Percentiles rank a stretch among this genome's conserved stretches.
phyloP scores from a whole-genome alignment of 1,284 basidiomycete species.

The Cryptococcus sp. region DNA sequence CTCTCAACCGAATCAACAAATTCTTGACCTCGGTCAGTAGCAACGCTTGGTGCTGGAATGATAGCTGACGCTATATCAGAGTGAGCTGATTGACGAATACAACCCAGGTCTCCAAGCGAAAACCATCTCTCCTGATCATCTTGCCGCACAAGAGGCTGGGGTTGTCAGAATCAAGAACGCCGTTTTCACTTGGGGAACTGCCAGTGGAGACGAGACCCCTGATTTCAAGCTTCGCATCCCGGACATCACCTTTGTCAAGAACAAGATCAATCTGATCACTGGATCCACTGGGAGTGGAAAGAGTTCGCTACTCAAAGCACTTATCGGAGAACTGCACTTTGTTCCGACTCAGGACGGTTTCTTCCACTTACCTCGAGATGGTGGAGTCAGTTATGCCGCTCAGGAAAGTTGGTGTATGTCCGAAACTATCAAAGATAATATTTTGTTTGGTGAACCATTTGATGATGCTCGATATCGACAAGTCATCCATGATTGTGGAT shows the following conservation, averaged over 20 bases:
- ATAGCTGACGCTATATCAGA: conserved; percentile 35
- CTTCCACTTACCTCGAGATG: conserved; percentile 61
- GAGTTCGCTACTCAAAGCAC: conserved; percentile 44
- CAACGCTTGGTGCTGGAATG: not conserved
- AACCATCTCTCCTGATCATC: conserved; percentile 20
- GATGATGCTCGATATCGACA: conserved; percentile 54
- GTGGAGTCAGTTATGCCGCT: conserved; percentile 67
- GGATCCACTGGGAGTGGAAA: conserved; percentile 55
- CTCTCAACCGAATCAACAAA: conserved; percentile 51
- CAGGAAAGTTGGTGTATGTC: conserved; percentile 66
- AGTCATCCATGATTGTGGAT: conserved; percentile 60
- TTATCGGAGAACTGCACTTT: conserved; percentile 52
- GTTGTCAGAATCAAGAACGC: conserved; percentile 38
- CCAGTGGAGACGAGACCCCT: conserved; percentile 21
- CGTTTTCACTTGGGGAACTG: conserved; percentile 40
- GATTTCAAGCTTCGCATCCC: conserved; percentile 54
- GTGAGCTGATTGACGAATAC: conserved; percentile 55
- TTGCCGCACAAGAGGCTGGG: conserved; percentile 33
- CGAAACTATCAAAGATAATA: conserved; percentile 56
- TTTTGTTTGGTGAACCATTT: conserved; percentile 54
- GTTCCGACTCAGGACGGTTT: conserved; percentile 55
- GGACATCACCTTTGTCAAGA: conserved; percentile 56
- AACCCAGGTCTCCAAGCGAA: conserved; percentile 29
- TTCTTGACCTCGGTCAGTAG: conserved; percentile 51
- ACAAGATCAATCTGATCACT: conserved; percentile 59